phyloP scores from a whole-genome alignment of 192 early-diverging fungal species.

The Chytriomyces confervae region DNA sequence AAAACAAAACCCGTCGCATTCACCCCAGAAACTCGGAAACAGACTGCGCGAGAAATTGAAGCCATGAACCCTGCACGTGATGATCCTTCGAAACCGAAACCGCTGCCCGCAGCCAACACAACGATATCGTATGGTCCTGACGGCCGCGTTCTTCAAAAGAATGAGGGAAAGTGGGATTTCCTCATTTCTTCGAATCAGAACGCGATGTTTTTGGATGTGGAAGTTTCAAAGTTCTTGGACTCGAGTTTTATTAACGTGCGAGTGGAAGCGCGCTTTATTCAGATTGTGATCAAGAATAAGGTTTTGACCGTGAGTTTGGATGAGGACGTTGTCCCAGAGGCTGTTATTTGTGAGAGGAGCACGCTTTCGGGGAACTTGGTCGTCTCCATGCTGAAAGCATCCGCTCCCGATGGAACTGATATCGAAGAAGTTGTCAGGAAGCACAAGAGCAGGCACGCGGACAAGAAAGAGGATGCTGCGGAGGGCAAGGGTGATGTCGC shows the following conservation, averaged over 20 bases:
- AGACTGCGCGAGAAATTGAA: constrained; percentile 59
- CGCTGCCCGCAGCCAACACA: constrained; percentile 21
- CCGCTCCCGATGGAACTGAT: constrained; percentile 6
- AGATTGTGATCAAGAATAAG: constrained; percentile 59
- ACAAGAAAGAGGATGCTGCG: neutral
- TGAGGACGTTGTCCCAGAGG: constrained; percentile 44
- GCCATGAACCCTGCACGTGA: constrained; percentile 36
- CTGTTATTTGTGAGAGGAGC: constrained; percentile 57
- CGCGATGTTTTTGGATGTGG: constrained; percentile 40
- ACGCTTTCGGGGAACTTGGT: constrained; percentile 50
- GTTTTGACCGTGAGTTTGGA: constrained; percentile 59
- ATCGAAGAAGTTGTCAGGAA: constrained; percentile 15
- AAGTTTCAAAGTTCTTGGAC: constrained; percentile 60
- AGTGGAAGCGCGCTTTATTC: constrained; percentile 46
- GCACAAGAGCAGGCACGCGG: constrained; percentile 13
- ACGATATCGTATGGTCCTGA: constrained; percentile 36
- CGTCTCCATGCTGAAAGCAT: constrained; percentile 53
- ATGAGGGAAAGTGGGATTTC: constrained; percentile 62
- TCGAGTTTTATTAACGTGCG: constrained; percentile 60
- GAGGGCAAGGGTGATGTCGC: neutral
- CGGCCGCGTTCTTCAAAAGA: constrained; percentile 59
- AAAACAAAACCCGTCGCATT: constrained; percentile 52
- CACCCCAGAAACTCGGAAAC: constrained; percentile 56
- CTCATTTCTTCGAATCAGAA: neutral
- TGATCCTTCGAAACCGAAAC: constrained; percentile 16